Base-by-base conservation (phyloP, 148 eudicot genomes). In the Rhododendron kiyosumense region DNA sequence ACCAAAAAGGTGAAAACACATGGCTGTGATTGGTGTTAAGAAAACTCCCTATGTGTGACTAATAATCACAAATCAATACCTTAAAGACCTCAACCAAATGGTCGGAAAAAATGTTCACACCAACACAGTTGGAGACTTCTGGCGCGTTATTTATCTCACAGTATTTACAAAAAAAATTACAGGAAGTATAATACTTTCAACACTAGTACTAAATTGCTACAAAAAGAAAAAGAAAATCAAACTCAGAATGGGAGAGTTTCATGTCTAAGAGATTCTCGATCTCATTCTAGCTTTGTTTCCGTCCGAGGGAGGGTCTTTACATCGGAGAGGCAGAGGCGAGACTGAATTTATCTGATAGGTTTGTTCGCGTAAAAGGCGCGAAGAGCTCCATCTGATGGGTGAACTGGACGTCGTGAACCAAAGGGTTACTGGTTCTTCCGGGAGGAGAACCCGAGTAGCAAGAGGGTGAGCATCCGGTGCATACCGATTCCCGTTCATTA, bases 371-470 rank as follows among this genome's bases (percentile, higher is more conserved):
- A 2, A 86, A 89, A 13, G 90, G 88, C 34, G 91, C 79, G 45
- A 91, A 88, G 65, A 81, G 82, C 26, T 90, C 90, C 93, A 88
- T 88, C 67, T 90, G 94, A 80, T 88, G 88, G 26, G 89, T 75
- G 84, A 93, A 91, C 1, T 88, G 90, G 13, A 88, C 91, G 54
- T 93, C 93, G n/a, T 91, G 93, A 52, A 93, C 79, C 51, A 93
- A 82, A 1, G 94, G 93, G 54, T 91, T 91, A 7, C 57, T 84
- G 51, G 92, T 88, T 86, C 94, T 81, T 20, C 89, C 79, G 3
- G 93, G 93, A 5, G 94, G 93, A 77, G 94, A 93, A 30, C 93
- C 93, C 5, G 90, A 34, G 85, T 90, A 91, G 45, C 81, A 89
- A 34, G 88, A 81, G 1, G 88, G 86, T 1, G 87, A 81, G 85